Conservation (phyloP, 306 rosid genomes). For the Geum urbanum region DNA sequence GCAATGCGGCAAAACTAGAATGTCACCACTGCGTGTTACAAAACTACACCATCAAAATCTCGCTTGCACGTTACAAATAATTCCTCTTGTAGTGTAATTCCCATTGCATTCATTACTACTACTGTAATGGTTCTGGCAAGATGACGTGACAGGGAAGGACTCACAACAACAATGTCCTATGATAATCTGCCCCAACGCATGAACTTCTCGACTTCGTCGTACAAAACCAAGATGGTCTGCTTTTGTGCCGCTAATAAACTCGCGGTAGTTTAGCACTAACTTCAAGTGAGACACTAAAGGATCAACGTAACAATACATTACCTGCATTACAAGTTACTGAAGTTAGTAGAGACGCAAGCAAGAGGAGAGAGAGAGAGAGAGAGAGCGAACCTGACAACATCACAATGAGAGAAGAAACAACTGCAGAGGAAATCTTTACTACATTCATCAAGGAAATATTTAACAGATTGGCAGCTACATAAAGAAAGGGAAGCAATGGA, state of each 20-base stretch:
- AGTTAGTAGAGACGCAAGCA: no score
- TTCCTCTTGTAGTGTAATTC: conserved; percentile 21
- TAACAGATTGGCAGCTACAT: conserved; percentile 60
- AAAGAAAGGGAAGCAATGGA: conserved; percentile 83
- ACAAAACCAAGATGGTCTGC: conserved; percentile 87
- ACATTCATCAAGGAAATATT: conserved; percentile 67
- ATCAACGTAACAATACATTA: no score
- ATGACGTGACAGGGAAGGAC: conserved; percentile 11
- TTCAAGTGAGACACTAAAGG: no score
- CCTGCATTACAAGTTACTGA: no score
- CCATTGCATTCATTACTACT: conserved; percentile 20
- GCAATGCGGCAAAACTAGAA: conserved; percentile 37
- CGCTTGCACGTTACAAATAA: conserved; percentile 1
- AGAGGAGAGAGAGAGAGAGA: neutral
- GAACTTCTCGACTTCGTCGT: conserved; percentile 82
- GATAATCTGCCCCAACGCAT: conserved; percentile 63
- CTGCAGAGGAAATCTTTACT: conserved; percentile 73
- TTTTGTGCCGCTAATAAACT: no score
- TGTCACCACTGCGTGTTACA: conserved; percentile 23
- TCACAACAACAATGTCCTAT: conserved; percentile 15
- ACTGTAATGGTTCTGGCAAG: conserved; percentile 25
- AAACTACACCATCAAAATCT: conserved; percentile 17
- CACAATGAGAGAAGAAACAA: conserved; percentile 71
- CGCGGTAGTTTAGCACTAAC: no score
- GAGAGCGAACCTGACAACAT: conserved; percentile 67